These are phyloP conservation scores for Prunus kanzakura DNA, from an alignment of 306 rosid species.

Conservation along the genomic window DNA sequence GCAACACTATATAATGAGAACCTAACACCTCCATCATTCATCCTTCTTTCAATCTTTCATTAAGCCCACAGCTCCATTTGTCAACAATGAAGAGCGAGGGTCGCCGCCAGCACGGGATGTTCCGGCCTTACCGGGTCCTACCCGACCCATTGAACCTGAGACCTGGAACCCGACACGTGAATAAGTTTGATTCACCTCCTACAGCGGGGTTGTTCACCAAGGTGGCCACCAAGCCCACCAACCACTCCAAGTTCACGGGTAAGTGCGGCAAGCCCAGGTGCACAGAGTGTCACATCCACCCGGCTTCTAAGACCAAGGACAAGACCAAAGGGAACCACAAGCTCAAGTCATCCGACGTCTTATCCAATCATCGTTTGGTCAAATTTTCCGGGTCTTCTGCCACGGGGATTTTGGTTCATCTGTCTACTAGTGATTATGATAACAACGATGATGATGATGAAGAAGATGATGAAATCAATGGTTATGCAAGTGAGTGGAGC, in stretches of 20 bases:
- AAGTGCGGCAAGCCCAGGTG: constrained; percentile 47
- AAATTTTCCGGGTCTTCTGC: constrained; percentile 35
- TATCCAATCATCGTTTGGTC: constrained; percentile 22
- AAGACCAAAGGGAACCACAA: constrained; percentile 61
- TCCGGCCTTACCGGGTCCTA: constrained; percentile 43
- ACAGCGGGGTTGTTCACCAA: constrained; percentile 54
- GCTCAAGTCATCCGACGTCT: constrained; percentile 24
- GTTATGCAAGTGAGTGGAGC: not conserved
- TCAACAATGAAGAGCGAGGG: constrained; percentile 73
- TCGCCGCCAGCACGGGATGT: constrained; percentile 84
- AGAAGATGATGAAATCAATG: constrained; percentile 8
- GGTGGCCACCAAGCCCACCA: constrained; percentile 69
- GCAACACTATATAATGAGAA: not conserved
- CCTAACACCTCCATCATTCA: not conserved
- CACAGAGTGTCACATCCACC: constrained; percentile 45
- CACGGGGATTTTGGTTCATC: constrained; percentile 29
- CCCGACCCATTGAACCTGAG: constrained; percentile 43
- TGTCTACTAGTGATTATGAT: not conserved
- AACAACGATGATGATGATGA: not conserved
- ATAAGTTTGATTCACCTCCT: constrained; percentile 39
- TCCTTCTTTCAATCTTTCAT: not conserved
- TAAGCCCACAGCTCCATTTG: constrained; percentile 6
- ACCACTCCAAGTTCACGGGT: constrained; percentile 78
- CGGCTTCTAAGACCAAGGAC: constrained; percentile 50
- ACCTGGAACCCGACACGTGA: constrained; percentile 30